Evolutionary conservation across 1,284 basidiomycete species (phyloP), one percentile per base, ranked within the genome.

Genomic region (Cystobasidium sp.): DNA sequence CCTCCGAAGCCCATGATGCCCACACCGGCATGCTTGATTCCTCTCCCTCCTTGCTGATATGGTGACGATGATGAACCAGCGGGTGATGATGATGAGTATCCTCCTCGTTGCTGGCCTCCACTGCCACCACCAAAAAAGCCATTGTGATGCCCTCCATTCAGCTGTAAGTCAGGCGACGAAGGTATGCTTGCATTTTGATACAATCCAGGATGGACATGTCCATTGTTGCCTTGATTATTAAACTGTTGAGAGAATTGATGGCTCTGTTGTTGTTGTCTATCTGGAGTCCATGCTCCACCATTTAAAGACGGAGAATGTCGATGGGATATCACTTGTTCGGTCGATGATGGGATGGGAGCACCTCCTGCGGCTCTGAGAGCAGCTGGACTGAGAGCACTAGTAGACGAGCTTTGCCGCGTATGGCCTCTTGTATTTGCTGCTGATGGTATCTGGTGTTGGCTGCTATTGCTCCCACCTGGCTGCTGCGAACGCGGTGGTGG

Each of bases 101-200:
- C 22, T 22, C 16, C 7, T 4, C 14, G 14, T 39, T 41, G 31
- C 3, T 37, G n/a, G n/a, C n/a, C n/a, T n/a, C n/a, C 16, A 47
- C 37, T 63, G 37, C 31, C 31, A 31, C 31, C 31, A n/a, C 37
- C 56, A 59, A 41, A 59, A 39, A 59, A 63, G 44, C 61, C 59
- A 22, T 24, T 24, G 53, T 53, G 44, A 18, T 49, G 41, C 16
- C 43, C 61, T 20, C 61, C 64, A 52, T 51, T 66, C 41, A 43
- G 44, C 6, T 66, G 64, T 43, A 66, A 31, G 24, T 66, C 64
- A 18, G 64, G 64, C 16, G 64, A 66, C 3, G 49, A 52, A 22
- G 64, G 64, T n/a, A 66, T 66, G 20, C 51, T 51, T 22, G 64
- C 64, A 44, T 66, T 66, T 22, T 43, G 24, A 31, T 66, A 66